A percentile compares a stretch with the other conserved stretches of the same genome.
phyloP scores from a whole-genome alignment of 2,329 filamentous ascomycete species.

The Penicillium sp. region DNA sequence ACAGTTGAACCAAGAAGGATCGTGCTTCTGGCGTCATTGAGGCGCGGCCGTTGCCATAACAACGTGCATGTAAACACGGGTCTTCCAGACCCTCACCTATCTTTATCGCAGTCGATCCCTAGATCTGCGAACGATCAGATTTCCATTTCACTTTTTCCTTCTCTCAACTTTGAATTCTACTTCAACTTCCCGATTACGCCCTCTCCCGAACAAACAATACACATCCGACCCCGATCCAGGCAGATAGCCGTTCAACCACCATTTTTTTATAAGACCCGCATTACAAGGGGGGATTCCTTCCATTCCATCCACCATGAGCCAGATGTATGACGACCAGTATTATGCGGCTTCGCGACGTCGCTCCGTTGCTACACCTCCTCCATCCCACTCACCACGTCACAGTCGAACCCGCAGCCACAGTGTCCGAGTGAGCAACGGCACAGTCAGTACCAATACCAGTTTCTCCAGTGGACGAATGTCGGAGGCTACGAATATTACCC shows the following conservation, averaged over 20 bases:
- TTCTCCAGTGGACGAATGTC: slow-evolving; percentile 72
- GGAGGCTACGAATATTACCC: slow-evolving; percentile 80
- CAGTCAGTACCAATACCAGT: slow-evolving; percentile 81
- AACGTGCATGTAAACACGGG: slow-evolving; percentile 36
- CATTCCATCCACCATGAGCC: slow-evolving; percentile 32
- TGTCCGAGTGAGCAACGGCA: slow-evolving; percentile 80
- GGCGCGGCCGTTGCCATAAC: slow-evolving; percentile 38
- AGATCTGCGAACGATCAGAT: slow-evolving; percentile 18
- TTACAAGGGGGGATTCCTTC: slow-evolving; percentile 8
- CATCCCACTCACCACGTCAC: slow-evolving; percentile 44
- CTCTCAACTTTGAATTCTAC: not conserved
- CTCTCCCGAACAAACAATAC: not conserved
- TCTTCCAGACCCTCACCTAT: slow-evolving; percentile 21
- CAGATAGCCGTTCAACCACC: slow-evolving; percentile 7
- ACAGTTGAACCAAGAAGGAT: slow-evolving; percentile 13
- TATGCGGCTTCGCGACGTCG: slow-evolving; percentile 61
- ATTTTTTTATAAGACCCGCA: slow-evolving; percentile 8
- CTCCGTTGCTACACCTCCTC: slow-evolving; percentile 47
- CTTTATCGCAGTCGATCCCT: slow-evolving; percentile 17
- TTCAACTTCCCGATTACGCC: not conserved
- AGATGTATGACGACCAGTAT: slow-evolving; percentile 45
- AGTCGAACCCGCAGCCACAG: slow-evolving; percentile 55
- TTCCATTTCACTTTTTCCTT: slow-evolving; percentile 6
- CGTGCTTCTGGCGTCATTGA: slow-evolving; percentile 23
- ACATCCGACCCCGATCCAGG: not conserved